Percentiles rank a stretch among this genome's conserved stretches.
These are phyloP conservation scores for Hypomyces rosellus DNA, from an alignment of 2,329 filamentous ascomycete species.

Conservation along the genomic window DNA sequence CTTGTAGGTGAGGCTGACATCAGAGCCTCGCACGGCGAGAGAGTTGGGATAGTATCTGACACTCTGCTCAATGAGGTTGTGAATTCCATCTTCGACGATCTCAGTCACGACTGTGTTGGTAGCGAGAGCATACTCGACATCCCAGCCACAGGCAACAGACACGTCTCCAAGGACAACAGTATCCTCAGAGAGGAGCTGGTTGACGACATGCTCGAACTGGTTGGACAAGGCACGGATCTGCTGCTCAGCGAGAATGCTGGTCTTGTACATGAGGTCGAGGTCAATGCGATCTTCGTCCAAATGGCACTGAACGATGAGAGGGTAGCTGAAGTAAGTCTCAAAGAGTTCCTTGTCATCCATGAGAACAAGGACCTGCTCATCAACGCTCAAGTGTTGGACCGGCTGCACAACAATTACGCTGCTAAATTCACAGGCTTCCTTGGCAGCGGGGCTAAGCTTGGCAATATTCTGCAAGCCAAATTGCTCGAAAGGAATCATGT, in stretches of 20 bases:
- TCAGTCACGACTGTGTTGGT: neutral
- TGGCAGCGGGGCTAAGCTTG: neutral
- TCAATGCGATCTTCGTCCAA: neutral
- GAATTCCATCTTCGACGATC: neutral
- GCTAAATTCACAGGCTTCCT: conserved; percentile 4
- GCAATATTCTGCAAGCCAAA: conserved; percentile 8
- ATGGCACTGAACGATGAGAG: neutral
- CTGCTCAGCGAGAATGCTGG: neutral
- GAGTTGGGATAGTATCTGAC: neutral
- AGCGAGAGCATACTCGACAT: neutral
- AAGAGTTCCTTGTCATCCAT: too few relatives aligned
- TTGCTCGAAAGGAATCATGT: conserved; percentile 7
- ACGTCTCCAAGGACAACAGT: neutral
- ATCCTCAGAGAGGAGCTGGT: neutral
- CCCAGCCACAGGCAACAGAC: neutral
- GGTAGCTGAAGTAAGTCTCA: neutral
- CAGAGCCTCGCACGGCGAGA: conserved; percentile 2
- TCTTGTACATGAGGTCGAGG: neutral
- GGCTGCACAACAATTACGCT: conserved; percentile 7
- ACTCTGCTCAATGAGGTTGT: neutral
- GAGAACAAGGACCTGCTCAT: too few relatives aligned
- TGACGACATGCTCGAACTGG: conserved; percentile 1
- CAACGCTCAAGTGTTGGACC: conserved; percentile 11
- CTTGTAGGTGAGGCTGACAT: conserved; percentile 1
- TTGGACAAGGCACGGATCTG: neutral